Conservation (phyloP, 257 asterid species). For the Phtheirospermum japonicum region DNA sequence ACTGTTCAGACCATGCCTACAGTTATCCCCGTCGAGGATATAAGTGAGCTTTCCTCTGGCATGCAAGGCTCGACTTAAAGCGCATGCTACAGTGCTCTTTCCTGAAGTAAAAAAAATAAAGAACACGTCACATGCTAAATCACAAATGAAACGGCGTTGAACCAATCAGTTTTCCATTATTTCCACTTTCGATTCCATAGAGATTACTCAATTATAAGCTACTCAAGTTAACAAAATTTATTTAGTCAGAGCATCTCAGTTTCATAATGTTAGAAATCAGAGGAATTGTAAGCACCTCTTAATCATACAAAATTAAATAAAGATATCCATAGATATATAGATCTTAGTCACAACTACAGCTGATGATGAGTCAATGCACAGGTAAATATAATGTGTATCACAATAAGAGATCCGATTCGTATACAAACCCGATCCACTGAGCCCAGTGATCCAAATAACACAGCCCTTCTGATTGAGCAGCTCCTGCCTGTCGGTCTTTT, state of each 20-base stretch:
- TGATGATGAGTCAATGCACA: not conserved
- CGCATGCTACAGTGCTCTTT: slow-evolving; percentile 96
- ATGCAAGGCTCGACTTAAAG: slow-evolving; percentile 72
- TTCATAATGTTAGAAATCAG: too few species aligned
- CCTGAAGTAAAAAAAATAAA: slow-evolving; percentile 43
- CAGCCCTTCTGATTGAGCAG: slow-evolving; percentile 96
- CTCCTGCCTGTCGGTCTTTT: slow-evolving; percentile 68
- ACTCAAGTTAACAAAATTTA: not conserved
- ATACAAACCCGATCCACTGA: slow-evolving; percentile 95
- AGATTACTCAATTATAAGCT: too few species aligned
- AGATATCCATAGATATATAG: not conserved
- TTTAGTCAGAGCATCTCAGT: not conserved
- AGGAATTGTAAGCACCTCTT: too few species aligned
- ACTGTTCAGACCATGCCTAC: slow-evolving; percentile 89
- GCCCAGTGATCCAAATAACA: slow-evolving; percentile 96
- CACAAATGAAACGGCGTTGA: not conserved
- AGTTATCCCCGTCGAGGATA: slow-evolving; percentile 96
- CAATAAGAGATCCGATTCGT: slow-evolving; percentile 1
- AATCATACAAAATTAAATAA: too few species aligned
- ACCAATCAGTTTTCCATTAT: not conserved
- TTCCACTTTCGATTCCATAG: too few species aligned
- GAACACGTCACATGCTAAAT: slow-evolving; percentile 22
- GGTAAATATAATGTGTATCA: not conserved
- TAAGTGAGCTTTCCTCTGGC: slow-evolving; percentile 87
- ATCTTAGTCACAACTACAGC: not conserved